Percentiles rank a stretch among this genome's conserved stretches.
Evolutionary conservation across 768 basidiomycete genomes (phyloP).

Genomic region (Galerina marginata): DNA sequence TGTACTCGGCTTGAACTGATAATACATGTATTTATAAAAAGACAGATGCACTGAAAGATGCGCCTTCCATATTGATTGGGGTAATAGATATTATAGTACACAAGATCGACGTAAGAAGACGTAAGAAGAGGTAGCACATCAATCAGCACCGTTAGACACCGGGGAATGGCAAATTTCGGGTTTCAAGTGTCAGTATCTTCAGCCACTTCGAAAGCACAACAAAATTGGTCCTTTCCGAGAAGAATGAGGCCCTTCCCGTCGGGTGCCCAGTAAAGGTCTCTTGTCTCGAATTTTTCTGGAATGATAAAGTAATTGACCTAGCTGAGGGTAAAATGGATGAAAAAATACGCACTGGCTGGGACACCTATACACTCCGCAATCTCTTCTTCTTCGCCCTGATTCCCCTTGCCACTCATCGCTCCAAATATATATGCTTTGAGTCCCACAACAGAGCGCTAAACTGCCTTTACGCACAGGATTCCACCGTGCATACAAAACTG

Average conservation of each 20-base stretch:
- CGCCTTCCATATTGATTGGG: not conserved
- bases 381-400: conserved; percentile 63
- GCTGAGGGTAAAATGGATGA: not conserved
- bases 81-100: not conserved
- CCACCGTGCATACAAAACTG: conserved; percentile 76
- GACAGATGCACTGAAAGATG: not conserved
- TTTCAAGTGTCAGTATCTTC: conserved; percentile 41
- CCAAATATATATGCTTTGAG: conserved; percentile 75
- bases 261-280: conserved; percentile 79
- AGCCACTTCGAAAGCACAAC: conserved; percentile 80
- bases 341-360: conserved; percentile 70
- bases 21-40: not conserved
- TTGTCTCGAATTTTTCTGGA: conserved; percentile 72
- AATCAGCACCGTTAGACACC: too few species aligned
- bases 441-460: conserved; percentile 70
- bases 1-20: too few species aligned
- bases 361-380: conserved; percentile 92
- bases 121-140: too few species aligned
- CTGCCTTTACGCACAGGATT: conserved; percentile 83
- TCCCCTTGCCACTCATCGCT: conserved; percentile 81
- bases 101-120: too few species aligned
- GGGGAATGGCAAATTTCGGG: too few species aligned
- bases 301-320: not conserved
- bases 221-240: conserved; percentile 80
- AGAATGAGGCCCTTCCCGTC: conserved; percentile 85